Percentiles rank a stretch among this genome's conserved stretches.
Conservation (phyloP, 495 filamentous ascomycete species). For the Aspergillus panamensis region DNA sequence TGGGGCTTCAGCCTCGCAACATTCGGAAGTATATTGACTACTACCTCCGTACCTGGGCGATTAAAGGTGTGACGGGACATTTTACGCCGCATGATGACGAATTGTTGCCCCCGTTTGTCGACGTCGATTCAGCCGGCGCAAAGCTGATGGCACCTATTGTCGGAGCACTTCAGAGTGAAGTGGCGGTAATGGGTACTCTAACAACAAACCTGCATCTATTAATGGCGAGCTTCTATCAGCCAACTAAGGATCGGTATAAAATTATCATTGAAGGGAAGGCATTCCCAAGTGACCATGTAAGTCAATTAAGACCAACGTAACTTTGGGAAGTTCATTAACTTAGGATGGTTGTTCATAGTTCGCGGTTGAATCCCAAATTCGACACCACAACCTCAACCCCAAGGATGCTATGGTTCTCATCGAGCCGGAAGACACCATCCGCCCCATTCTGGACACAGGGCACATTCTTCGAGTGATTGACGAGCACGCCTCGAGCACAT, state of each 20-base stretch:
- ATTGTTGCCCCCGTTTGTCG: slow-evolving; percentile 72
- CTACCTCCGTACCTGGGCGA: slow-evolving; percentile 84
- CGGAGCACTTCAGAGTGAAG: slow-evolving; percentile 74
- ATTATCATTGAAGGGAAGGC: slow-evolving; percentile 92
- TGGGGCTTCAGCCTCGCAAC: slow-evolving; percentile 80
- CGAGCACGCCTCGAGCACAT: slow-evolving; percentile 69
- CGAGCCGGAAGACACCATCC: slow-evolving; percentile 52
- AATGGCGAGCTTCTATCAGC: slow-evolving; percentile 88
- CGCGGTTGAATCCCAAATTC: slow-evolving; percentile 82
- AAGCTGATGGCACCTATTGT: slow-evolving; percentile 78
- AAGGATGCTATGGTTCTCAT: slow-evolving; percentile 72
- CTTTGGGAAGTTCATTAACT: slow-evolving; percentile 2
- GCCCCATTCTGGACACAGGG: slow-evolving; percentile 60
- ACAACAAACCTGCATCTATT: slow-evolving; percentile 89
- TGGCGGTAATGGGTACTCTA: slow-evolving; percentile 90
- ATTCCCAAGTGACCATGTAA: slow-evolving; percentile 88
- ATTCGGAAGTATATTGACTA: slow-evolving; percentile 66
- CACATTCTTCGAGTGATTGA: slow-evolving; percentile 75
- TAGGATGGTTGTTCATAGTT: slow-evolving; percentile 54
- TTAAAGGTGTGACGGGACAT: slow-evolving; percentile 90
- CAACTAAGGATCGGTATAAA: slow-evolving; percentile 71
- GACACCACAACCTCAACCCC: slow-evolving; percentile 68
- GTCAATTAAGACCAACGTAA: slow-evolving; percentile 10
- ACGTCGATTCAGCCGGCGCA: slow-evolving; percentile 70
- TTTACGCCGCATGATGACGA: slow-evolving; percentile 78